Base-by-base conservation (phyloP, 805 yeast species). In the Candida jianshihensis region DNA sequence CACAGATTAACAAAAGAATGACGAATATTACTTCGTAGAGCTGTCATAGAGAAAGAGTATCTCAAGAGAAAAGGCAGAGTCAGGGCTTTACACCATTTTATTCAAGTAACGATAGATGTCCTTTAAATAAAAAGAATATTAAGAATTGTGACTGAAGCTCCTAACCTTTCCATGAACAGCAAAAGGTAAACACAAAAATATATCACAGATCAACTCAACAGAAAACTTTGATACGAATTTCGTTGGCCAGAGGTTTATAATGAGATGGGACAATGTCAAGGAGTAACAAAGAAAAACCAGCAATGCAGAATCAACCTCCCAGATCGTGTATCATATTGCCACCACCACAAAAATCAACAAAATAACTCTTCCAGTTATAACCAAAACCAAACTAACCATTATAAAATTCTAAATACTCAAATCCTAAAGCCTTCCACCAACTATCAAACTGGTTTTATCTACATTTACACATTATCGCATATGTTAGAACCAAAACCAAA, bases 391-490 rank as follows among this genome's bases (percentile, higher is more conserved):
- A 16, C 9, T 11, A 10, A 10, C 24, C 27, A 15, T 9, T 17
- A 13, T 19, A 9, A 17, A 3, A 9, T 11, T 17, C 6, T n/a
- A 6, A 5, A 7, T 17, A n/a, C n/a, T 17, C 27, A 19, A 16
- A 28, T 5, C 18, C 17, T 4, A 13, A 5, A 9, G 11, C 14
- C 20, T 8, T 5, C 34, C 25, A 12, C 15, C 10, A 19, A n/a
- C 5, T 34, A 34, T 13, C 39, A 48, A 16, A 40, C 15, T 2
- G 58, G 58, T 0, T 46, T 27, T 30, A 49, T 53, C 18, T 53
- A 53, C 31, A 32, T 51, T 4, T 52, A 49, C 19, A 53, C 58
- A 1, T 25, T 53, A 11, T 12, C 24, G 11, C 58, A 53, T 34
- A 37, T 53, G 2, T 17, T 43, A 5, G 37, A 35, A 1, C 14